phyloP scores from a whole-genome alignment of 345 rosid genomes.

The Geranium brycei region DNA sequence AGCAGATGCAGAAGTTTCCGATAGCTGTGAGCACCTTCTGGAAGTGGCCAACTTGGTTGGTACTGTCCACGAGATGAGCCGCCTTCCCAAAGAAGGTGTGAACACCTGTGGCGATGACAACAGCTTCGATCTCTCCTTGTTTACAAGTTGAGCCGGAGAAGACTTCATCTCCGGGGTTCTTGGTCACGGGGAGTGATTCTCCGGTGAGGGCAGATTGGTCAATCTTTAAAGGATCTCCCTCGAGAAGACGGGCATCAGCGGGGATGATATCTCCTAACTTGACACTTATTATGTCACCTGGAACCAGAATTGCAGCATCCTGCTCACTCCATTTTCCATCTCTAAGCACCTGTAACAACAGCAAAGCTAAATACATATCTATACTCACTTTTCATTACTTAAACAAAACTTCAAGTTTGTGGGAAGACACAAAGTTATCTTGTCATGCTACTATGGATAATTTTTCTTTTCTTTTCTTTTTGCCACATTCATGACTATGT shows the following conservation, averaged over 20 bases:
- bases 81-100: conserved; percentile 87
- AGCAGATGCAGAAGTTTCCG: conserved; percentile 80
- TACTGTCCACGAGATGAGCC: conserved; percentile 79
- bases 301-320: conserved; percentile 72
- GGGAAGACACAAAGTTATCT: too few relatives aligned
- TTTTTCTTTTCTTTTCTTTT: too few relatives aligned
- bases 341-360: conserved; percentile 39
- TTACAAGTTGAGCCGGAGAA: conserved; percentile 84
- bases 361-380: too few relatives aligned
- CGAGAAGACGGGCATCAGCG: conserved; percentile 88
- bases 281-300: conserved; percentile 73
- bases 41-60: conserved; percentile 80
- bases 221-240: conserved; percentile 66
- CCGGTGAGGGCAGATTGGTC: conserved; percentile 62
- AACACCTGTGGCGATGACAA: conserved; percentile 78
- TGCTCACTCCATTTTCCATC: conserved; percentile 66
- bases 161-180: conserved; percentile 51
- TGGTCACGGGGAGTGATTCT: conserved; percentile 59
- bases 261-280: conserved; percentile 81
- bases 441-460: too few relatives aligned
- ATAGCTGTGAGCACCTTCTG: conserved; percentile 72
- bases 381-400: too few relatives aligned
- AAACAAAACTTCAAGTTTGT: too few relatives aligned
- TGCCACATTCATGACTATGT: too few relatives aligned
- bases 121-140: conserved; percentile 83